A percentile compares a stretch with the other conserved stretches of the same genome.
These are phyloP conservation scores for Cordyceps fumosorosea DNA, from an alignment of 2,329 filamentous ascomycete species.

Conservation along the genomic window DNA sequence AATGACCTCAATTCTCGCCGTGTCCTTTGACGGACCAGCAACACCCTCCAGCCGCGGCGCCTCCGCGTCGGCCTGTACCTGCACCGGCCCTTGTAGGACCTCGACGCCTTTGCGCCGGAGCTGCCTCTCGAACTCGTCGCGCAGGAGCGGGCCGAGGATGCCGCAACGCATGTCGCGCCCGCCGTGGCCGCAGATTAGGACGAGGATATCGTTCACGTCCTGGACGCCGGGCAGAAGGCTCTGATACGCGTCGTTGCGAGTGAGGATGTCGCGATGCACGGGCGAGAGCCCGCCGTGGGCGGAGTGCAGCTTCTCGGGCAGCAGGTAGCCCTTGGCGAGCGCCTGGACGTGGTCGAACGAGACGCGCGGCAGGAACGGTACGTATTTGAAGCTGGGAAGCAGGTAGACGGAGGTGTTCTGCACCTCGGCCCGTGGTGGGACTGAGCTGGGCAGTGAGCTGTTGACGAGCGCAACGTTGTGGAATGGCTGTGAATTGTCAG, in stretches of 20 bases:
- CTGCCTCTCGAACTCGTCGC: conserved; percentile 60
- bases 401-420: conserved; percentile 64
- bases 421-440: conserved; percentile 35
- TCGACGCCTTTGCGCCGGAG: conserved; percentile 43
- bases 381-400: conserved; percentile 76
- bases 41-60: conserved; percentile 19
- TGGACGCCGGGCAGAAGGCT: conserved; percentile 49
- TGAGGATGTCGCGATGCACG: conserved; percentile 46
- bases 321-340: conserved; percentile 58
- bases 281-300: conserved; percentile 54
- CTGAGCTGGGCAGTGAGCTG: conserved; percentile 61
- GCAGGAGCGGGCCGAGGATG: conserved; percentile 66
- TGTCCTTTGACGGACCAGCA: conserved; percentile 16
- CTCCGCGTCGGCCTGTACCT: conserved; percentile 27
- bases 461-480: conserved; percentile 74
- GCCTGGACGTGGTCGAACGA: conserved; percentile 49
- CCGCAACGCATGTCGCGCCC: conserved; percentile 79
- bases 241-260: conserved; percentile 45
- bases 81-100: conserved; percentile 41
- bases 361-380: conserved; percentile 62
- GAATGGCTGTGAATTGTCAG: conserved; percentile 58
- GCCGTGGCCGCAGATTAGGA: conserved; percentile 85
- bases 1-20: conserved; percentile 61
- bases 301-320: conserved; percentile 55
- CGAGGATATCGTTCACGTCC: conserved; percentile 60